phyloP scores from a whole-genome alignment of 768 basidiomycete species.

The Lactifluus piperatus region DNA sequence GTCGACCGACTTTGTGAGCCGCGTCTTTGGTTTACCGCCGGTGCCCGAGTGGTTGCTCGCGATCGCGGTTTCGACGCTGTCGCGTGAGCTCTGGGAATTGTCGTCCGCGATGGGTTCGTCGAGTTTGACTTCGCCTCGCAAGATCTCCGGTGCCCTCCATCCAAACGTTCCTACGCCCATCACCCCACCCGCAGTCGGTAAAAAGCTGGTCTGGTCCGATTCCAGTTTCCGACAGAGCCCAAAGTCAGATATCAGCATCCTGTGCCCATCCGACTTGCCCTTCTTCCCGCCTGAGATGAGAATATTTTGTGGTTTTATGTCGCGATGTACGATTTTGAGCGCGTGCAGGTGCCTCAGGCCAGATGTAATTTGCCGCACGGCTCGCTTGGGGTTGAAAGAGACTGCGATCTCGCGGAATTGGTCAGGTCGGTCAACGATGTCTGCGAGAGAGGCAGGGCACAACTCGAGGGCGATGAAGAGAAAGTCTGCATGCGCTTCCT shows the following conservation, averaged over 20 bases:
- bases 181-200: slow-evolving; percentile 84
- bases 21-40: slow-evolving; percentile 40
- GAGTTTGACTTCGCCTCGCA: slow-evolving; percentile 88
- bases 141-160: slow-evolving; percentile 95
- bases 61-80: slow-evolving; percentile 47
- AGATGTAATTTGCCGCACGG: slow-evolving; percentile 75
- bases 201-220: slow-evolving; percentile 91
- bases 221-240: slow-evolving; percentile 95
- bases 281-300: slow-evolving; percentile 68
- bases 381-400: slow-evolving; percentile 80
- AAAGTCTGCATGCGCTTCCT: slow-evolving; percentile 89
- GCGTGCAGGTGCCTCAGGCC: slow-evolving; percentile 88
- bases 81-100: slow-evolving; percentile 56
- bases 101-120: slow-evolving; percentile 65
- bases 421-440: slow-evolving; percentile 75
- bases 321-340: slow-evolving; percentile 93
- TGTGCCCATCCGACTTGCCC: slow-evolving; percentile 40
- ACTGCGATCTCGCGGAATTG: slow-evolving; percentile 69
- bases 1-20: slow-evolving; percentile 92
- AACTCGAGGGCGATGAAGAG: slow-evolving; percentile 97
- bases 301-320: slow-evolving; percentile 98
- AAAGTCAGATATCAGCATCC: slow-evolving; percentile 95
- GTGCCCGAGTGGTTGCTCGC: slow-evolving; percentile 29
- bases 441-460: slow-evolving; percentile 83
- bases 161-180: slow-evolving; percentile 91